Conservation (phyloP, 768 basidiomycete genomes). For the Rhodosporidiobolus odoratus region DNA sequence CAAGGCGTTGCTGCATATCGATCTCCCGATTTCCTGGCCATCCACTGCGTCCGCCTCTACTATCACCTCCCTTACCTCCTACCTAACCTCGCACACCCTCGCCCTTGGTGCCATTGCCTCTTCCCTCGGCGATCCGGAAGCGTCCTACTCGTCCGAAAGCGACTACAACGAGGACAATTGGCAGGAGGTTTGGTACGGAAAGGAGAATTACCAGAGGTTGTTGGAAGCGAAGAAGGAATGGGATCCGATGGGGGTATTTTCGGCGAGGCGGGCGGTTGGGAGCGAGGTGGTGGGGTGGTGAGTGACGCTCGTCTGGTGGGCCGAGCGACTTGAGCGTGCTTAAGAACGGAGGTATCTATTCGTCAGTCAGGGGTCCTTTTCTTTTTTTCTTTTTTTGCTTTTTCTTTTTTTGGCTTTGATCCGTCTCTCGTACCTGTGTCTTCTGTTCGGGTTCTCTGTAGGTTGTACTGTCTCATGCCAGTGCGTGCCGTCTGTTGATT, state of each 20-base stretch:
- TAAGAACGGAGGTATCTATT: too few relatives aligned
- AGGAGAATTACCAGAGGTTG: slow-evolving; percentile 9
- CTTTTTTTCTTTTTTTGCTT: too few relatives aligned
- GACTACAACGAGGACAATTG: slow-evolving; percentile 10
- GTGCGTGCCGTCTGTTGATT: too few relatives aligned
- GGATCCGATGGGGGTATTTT: slow-evolving; percentile 16
- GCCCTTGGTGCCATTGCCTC: slow-evolving; percentile 8
- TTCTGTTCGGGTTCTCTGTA: too few relatives aligned
- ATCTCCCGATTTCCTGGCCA: slow-evolving; percentile 12
- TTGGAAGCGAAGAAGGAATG: slow-evolving; percentile 9
- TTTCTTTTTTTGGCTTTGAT: too few relatives aligned
- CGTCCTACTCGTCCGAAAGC: slow-evolving; percentile 9
- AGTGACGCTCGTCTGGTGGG: too few relatives aligned
- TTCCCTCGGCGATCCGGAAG: neutral
- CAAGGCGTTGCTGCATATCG: slow-evolving; percentile 4
- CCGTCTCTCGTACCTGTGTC: too few relatives aligned
- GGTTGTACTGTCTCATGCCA: too few relatives aligned
- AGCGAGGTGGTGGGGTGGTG: slow-evolving; percentile 17
- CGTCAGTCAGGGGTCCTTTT: too few relatives aligned
- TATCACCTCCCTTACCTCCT: neutral
- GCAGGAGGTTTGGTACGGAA: slow-evolving; percentile 10
- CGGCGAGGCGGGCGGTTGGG: slow-evolving; percentile 1
- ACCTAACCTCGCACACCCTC: slow-evolving; percentile 15
- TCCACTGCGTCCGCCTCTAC: neutral
- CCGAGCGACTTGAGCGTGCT: too few relatives aligned